Percentiles rank a stretch among this genome's conserved stretches.
These are phyloP conservation scores for Arthrinium phaeospermum DNA, from an alignment of 2,329 filamentous ascomycete genomes.

Conservation along the genomic window DNA sequence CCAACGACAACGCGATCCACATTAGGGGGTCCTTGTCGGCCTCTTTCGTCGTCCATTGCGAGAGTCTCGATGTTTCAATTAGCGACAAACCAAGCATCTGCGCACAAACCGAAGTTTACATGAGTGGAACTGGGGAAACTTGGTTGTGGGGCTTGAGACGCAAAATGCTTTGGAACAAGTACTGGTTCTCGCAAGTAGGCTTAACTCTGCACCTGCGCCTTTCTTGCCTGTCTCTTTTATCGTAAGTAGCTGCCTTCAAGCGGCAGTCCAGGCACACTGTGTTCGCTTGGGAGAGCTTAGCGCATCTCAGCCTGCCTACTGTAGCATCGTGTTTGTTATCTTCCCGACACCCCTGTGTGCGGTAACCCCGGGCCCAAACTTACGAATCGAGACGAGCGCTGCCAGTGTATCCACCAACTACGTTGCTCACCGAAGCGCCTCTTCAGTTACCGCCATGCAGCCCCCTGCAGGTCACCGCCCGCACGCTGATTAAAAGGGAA, in stretches of 20 bases:
- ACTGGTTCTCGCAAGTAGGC: too few species aligned
- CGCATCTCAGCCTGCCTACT: background rate
- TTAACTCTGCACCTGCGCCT: background rate
- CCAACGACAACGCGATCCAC: background rate
- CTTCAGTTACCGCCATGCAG: background rate
- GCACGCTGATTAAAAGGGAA: background rate
- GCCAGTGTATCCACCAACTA: background rate
- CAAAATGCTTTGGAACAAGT: too few species aligned
- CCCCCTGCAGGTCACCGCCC: background rate
- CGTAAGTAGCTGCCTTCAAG: too few species aligned
- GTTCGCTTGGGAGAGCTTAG: background rate
- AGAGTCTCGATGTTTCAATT: background rate
- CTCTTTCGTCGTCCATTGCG: background rate
- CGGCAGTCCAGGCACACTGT: background rate
- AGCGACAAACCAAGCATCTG: too few species aligned
- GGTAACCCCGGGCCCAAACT: too few species aligned
- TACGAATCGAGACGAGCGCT: background rate
- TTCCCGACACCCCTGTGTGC: background rate
- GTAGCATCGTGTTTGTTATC: background rate
- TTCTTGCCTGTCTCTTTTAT: background rate
- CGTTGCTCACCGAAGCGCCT: background rate
- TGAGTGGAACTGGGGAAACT: background rate
- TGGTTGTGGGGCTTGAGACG: background rate
- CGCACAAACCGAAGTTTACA: too few species aligned
- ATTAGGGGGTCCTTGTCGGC: background rate